phyloP scores from a whole-genome alignment of 2,329 filamentous ascomycete genomes.

The Zelopaecilomyces penicillatus region DNA sequence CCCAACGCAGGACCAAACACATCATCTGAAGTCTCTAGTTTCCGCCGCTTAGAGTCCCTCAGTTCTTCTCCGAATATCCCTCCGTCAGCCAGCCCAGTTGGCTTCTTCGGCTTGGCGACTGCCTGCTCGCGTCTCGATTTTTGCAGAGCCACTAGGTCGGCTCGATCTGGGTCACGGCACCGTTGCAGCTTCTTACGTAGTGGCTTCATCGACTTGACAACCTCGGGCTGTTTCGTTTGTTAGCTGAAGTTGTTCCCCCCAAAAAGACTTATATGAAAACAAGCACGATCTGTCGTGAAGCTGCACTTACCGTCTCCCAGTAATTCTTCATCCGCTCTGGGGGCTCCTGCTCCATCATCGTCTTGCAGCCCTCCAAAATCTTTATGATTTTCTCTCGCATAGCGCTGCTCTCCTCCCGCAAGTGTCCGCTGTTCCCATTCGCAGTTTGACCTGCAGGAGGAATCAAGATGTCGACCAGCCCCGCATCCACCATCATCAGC shows the following conservation, averaged over 20 bases:
- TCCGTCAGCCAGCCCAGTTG: constrained; percentile 29
- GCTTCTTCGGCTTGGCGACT: constrained; percentile 36
- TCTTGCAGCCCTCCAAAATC: constrained; percentile 42
- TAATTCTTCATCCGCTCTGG: constrained; percentile 47
- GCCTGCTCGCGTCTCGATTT: constrained; percentile 51
- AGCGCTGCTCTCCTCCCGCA: constrained; percentile 16
- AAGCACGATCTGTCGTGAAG: background rate
- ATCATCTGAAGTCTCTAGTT: constrained; percentile 34
- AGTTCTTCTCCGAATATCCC: constrained; percentile 40
- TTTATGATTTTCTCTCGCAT: constrained; percentile 40
- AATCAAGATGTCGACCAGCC: constrained; percentile 45
- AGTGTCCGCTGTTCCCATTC: constrained; percentile 15
- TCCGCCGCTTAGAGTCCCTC: constrained; percentile 38
- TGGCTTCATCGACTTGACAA: constrained; percentile 39
- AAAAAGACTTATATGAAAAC: background rate
- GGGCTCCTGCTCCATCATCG: constrained; percentile 48
- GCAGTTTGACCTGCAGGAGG: constrained; percentile 23
- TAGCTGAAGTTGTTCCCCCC: constrained; percentile 7
- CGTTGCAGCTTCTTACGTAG: constrained; percentile 62
- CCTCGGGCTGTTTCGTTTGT: constrained; percentile 31
- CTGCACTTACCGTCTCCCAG: constrained; percentile 40
- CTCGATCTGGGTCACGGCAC: constrained; percentile 66
- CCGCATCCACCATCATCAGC: constrained; percentile 64
- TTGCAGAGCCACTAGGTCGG: constrained; percentile 62
- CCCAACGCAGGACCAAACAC: constrained; percentile 39